Evolutionary conservation across 2,329 filamentous ascomycete species (phyloP).

Genomic region (Purpureocillium takamizusanense): DNA sequence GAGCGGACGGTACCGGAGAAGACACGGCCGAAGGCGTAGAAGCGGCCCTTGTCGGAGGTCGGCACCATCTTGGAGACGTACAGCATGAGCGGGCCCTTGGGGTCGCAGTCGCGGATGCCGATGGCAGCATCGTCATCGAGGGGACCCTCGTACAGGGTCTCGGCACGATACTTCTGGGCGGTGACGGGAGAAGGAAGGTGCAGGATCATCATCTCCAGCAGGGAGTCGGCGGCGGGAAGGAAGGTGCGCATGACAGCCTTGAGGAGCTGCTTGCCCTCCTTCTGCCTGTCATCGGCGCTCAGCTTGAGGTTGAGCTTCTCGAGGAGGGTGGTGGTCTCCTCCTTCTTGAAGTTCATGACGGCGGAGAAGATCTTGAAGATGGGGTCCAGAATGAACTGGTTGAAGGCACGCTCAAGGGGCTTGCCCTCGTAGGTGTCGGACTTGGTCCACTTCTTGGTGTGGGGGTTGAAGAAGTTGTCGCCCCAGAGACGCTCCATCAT

Average conservation of each 20-base stretch:
- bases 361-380: slow-evolving; percentile 98
- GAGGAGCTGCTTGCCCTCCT: slow-evolving; percentile 95
- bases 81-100: slow-evolving; percentile 97
- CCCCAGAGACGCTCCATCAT: slow-evolving; percentile 99
- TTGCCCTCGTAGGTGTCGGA: slow-evolving; percentile 74
- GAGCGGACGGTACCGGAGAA: slow-evolving; percentile 97
- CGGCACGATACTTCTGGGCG: slow-evolving; percentile 94
- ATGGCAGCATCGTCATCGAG: slow-evolving; percentile 85
- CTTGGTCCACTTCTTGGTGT: slow-evolving; percentile 99
- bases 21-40: slow-evolving; percentile 99
- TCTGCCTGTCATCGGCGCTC: slow-evolving; percentile 71
- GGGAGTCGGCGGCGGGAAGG: slow-evolving; percentile 93
- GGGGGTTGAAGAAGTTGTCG: slow-evolving; percentile 99
- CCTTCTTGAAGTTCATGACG: slow-evolving; percentile 98
- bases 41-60: slow-evolving; percentile 98
- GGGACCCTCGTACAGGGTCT: slow-evolving; percentile 98
- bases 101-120: slow-evolving; percentile 96
- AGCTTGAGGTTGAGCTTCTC: slow-evolving; percentile 97
- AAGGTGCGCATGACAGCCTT: slow-evolving; percentile 99
- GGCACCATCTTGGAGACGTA: slow-evolving; percentile 99
- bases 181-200: slow-evolving; percentile 94
- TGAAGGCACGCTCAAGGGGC: slow-evolving; percentile 94
- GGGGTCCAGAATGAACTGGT: slow-evolving; percentile 98
- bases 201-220: slow-evolving; percentile 99
- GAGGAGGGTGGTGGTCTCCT: slow-evolving; percentile 74